Base-by-base conservation (phyloP, 495 filamentous ascomycete species). In the Penicillium desertorum region DNA sequence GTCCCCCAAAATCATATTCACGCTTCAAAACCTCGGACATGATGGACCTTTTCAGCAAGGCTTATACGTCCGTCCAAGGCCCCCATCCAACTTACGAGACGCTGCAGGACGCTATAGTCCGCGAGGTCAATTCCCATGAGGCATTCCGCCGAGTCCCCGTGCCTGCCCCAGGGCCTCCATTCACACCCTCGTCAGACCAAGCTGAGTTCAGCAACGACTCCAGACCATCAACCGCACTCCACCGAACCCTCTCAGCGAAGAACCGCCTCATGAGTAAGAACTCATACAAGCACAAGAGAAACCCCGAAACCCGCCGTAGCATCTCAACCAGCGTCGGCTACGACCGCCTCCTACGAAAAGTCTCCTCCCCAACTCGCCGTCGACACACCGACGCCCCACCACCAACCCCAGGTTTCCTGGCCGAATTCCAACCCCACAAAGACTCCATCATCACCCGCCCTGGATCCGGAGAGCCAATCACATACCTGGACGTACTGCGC, bases 41-140 rank as follows among this genome's bases (percentile, higher is more conserved):
- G 45, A 78, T 79, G 74, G 71, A 73, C 32, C 59, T 77, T 53
- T 76, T 79, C 57, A 73, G 62, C 52, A 70, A 76, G 54, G 71
- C 75, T 3, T 76, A 71, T 43, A 54, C 58, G 30, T 69, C 74
- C 7, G 68, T 60, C 3, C 69, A 68, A 20, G 60, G 66, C 19
- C 51, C 70, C 7, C 67, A 76, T 44, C 70, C 76, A 9, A 76
- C 75, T 1, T 77, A 74, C 37, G 76, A 79, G 59, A 71, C 71
- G 16, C 61, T 79, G 10, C 75, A 79, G 52, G 76, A 79, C 62
- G 73, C 75, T 36, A 79, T 79, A 43, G 62, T 79, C 23, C 70
- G 76, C 11, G 76, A 79, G 54, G 76, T 79, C 51, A 79, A 79
- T 37, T 79, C 76, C 2, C 76, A 79, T 45, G 76, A 79, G 41